Conservation (phyloP, 2,329 filamentous ascomycete species). For the Penicillium crustosum region DNA sequence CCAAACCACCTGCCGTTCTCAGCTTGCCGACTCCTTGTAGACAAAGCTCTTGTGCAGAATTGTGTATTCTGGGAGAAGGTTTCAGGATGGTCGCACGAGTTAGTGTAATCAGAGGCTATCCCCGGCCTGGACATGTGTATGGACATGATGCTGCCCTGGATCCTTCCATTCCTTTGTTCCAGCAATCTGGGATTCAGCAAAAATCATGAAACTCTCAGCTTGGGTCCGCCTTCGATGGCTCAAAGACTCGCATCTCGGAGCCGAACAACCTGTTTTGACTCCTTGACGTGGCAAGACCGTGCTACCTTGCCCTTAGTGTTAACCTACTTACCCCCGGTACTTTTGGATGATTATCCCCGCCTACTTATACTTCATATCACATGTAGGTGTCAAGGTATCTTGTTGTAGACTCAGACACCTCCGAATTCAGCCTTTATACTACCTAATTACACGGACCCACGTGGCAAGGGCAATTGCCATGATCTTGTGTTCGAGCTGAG, state of each 20-base stretch:
- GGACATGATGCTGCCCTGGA: conserved; percentile 2
- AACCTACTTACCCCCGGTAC: neutral
- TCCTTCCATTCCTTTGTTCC: neutral
- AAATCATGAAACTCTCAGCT: neutral
- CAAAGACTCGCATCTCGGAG: neutral
- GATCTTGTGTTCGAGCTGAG: neutral
- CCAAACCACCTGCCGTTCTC: conserved; percentile 1
- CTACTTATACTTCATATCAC: conserved; percentile 6
- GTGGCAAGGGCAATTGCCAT: neutral
- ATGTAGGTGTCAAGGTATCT: neutral
- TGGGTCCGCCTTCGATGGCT: neutral
- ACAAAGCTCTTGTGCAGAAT: neutral
- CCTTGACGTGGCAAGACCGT: neutral
- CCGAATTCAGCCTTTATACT: neutral
- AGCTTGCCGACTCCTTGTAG: conserved; percentile 2
- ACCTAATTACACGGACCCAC: neutral
- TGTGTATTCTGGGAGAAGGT: neutral
- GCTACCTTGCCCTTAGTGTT: neutral
- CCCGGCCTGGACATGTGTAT: neutral
- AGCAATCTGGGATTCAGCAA: neutral
- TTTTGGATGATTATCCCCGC: neutral
- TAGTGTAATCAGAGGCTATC: conserved; percentile 8
- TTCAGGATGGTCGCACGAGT: conserved; percentile 10
- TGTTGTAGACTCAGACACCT: neutral
- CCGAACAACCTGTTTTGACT: neutral